Evolutionary conservation across 768 basidiomycete species (phyloP), one percentile per base, ranked within the genome.

Genomic region (Tylopilus balloui): DNA sequence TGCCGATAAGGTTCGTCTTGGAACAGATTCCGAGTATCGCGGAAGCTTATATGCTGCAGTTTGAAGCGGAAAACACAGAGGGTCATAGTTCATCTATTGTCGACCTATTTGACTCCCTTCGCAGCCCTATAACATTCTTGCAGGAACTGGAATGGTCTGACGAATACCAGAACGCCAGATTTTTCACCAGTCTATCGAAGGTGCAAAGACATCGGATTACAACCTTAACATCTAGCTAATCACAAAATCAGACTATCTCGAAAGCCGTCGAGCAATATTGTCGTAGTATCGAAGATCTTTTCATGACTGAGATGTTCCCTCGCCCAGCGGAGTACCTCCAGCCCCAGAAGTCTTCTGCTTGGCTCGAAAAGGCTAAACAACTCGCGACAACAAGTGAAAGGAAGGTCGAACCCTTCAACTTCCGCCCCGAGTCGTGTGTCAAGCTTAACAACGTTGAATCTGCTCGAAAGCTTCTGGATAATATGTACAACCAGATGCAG

Each of bases 371-470:
- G 58, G 91, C 91, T 4, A 81, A 83, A 53, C 81, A 84, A 57
- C 80, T 94, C 2, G 75, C 90, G 10, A 75, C 76, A 4, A 72
- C 80, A 42, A 85, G 85, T 38, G 94, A 97, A 68, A 93, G 90
- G 76, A 94, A 88, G 67, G 78, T 94, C 37, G 92, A 93, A 59
- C 89, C 92, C 1, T 99, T 94, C 76, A 91, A 93, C 60, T 98
- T 99, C 73, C 83, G 79, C 42, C 79, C 93, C 0, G 83, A 95
- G 71, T 92, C 92, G 0, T 97, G 94, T 61, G 90, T 99, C 65
- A 97, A 97, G 73, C 78, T 98, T 43, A 99, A 99, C 74, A 97
- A 97, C 67, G 83, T 98, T 54, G 93, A 94, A 58, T 87, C 91
- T 11, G 92, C 94, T 1, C 82, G 93, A 25, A 82, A 82, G 52